These are phyloP conservation scores for Pythium oligandrum DNA, from an alignment of 352 stramenopile species.

Conservation along the genomic window DNA sequence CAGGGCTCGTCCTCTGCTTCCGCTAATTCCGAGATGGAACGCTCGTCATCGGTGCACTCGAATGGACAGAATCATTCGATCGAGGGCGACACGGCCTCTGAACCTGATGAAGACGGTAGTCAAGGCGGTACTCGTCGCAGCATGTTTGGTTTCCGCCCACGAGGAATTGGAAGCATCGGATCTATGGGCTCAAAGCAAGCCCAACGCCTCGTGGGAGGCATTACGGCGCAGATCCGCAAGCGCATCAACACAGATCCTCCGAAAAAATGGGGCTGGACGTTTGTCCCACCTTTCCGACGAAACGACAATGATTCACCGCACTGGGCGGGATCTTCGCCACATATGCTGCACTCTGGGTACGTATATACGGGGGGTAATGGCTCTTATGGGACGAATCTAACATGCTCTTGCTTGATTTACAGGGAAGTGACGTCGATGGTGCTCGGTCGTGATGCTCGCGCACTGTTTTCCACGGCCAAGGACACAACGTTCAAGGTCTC, in stretches of 20 bases:
- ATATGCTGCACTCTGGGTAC: slow-evolving; percentile 69
- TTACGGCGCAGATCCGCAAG: slow-evolving; percentile 72
- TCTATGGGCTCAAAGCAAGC: slow-evolving; percentile 55
- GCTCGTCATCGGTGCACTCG: slow-evolving; percentile 15
- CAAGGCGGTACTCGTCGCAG: slow-evolving; percentile 29
- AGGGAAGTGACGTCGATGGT: slow-evolving; percentile 73
- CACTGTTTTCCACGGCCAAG: slow-evolving; percentile 67
- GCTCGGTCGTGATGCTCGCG: slow-evolving; percentile 49
- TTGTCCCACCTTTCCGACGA: slow-evolving; percentile 24
- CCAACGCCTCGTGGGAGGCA: slow-evolving; percentile 62
- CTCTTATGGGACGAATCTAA: no score
- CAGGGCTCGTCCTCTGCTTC: slow-evolving; percentile 14
- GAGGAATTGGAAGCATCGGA: slow-evolving; percentile 35
- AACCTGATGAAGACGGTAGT: slow-evolving; percentile 6
- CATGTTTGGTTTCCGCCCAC: slow-evolving; percentile 68
- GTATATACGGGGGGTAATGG: slow-evolving; percentile 5
- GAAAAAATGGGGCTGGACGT: slow-evolving; percentile 68
- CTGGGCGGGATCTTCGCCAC: slow-evolving; percentile 60
- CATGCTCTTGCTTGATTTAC: background rate
- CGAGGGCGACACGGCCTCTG: slow-evolving; percentile 10
- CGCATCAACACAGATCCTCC: slow-evolving; percentile 68
- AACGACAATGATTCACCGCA: slow-evolving; percentile 37
- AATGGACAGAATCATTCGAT: slow-evolving; percentile 15
- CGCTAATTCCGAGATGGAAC: slow-evolving; percentile 16
- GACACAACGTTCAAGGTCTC: slow-evolving; percentile 79